Evolutionary conservation across 2,329 filamentous ascomycete species (phyloP).

Genomic region (Dactylonectria estremocensis): DNA sequence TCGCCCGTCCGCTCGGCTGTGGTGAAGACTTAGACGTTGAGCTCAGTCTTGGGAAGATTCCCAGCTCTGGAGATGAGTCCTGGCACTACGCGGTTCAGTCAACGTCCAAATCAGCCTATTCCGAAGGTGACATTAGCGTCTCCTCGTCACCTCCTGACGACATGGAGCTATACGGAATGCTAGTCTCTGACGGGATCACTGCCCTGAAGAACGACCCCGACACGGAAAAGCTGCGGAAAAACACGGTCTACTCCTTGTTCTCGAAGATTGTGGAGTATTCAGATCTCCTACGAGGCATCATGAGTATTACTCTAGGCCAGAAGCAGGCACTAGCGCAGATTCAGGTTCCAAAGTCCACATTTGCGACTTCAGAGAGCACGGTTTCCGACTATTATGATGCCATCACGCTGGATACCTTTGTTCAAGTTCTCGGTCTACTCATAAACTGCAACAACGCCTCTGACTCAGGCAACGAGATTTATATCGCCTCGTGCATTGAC

Average conservation of each 20-base stretch:
- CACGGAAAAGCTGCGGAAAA: constrained; percentile 31
- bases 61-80: constrained; percentile 10
- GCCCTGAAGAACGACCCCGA: constrained; percentile 25
- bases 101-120: constrained; percentile 20
- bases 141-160: constrained; percentile 18
- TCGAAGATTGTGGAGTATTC: constrained; percentile 39
- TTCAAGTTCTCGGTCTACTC: constrained; percentile 41
- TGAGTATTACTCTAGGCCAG: constrained; percentile 30
- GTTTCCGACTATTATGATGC: constrained; percentile 37
- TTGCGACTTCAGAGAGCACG: constrained; percentile 24
- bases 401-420: constrained; percentile 40
- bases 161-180: constrained; percentile 31
- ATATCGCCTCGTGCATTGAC: constrained; percentile 33
- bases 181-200: constrained; percentile 29
- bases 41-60: constrained; percentile 14
- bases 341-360: constrained; percentile 29
- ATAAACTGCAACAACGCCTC: constrained; percentile 38
- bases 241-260: constrained; percentile 36
- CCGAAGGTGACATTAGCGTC: constrained; percentile 30
- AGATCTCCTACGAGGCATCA: constrained; percentile 35
- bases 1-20: constrained; percentile 30
- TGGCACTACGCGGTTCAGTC: constrained; percentile 33
- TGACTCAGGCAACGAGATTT: constrained; percentile 34
- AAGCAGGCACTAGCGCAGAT: constrained; percentile 37
- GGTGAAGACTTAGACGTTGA: constrained; percentile 23